Conservation (phyloP, 2,329 filamentous ascomycete species). For the Cylindrodendrum hubeiense region DNA sequence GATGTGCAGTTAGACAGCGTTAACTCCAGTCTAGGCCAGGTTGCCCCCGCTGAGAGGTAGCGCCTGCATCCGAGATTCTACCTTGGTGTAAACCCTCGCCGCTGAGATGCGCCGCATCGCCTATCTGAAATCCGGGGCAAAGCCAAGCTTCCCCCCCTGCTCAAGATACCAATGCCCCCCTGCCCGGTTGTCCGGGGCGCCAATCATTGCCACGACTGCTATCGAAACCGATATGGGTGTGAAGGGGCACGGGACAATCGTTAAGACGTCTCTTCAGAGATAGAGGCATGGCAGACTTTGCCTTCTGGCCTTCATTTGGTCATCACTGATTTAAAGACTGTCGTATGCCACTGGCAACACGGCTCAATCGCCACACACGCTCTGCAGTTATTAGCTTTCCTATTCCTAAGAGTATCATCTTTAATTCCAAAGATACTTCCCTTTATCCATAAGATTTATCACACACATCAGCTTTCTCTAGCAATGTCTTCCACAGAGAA, state of each 20-base stretch:
- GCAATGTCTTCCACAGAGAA: slow-evolving; percentile 7
- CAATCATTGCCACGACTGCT: neutral
- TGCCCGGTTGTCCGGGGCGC: neutral
- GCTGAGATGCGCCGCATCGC: neutral
- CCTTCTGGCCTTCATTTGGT: neutral
- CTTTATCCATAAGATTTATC: too few species aligned
- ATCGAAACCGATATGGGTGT: neutral
- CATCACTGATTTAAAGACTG: neutral
- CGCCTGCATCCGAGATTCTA: neutral
- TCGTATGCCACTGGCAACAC: neutral
- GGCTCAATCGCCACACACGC: neutral
- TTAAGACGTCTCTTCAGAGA: neutral
- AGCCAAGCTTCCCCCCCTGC: neutral
- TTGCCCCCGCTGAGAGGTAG: neutral
- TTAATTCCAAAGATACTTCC: too few species aligned
- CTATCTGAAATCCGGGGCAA: slow-evolving; percentile 11
- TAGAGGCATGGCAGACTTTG: neutral
- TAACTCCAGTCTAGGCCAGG: neutral
- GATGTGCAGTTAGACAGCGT: neutral
- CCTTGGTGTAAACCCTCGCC: neutral
- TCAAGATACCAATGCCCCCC: neutral
- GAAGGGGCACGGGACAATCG: neutral
- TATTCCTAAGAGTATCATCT: too few species aligned
- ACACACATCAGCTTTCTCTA: neutral
- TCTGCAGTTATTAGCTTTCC: too few species aligned